Base-by-base conservation (phyloP, 139 green algal genomes). In the Closterium sp. region DNA sequence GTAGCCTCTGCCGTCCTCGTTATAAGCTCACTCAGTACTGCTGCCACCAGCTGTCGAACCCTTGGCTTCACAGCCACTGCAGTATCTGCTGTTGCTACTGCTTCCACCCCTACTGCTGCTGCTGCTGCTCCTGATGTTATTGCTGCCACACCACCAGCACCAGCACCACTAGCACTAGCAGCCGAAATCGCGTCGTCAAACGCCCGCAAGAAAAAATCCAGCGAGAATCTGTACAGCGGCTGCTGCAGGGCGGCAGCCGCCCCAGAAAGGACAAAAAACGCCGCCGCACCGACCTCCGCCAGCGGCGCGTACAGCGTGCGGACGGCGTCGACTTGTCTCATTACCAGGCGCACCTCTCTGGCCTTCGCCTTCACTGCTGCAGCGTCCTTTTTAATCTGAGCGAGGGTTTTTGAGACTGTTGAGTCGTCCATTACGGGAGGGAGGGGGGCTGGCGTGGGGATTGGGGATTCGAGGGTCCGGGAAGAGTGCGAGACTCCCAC, bases 261-360 rank as follows among this genome's bases (percentile, higher is more conserved):
- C 4, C 87, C 30, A 89, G 87, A 31, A 21, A 29, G 29, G 62
- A 79, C 62, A 13, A 62, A 45, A 32, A 62, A 89, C 10, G 30
- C 30, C 87, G 30, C 29, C 24, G 30, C 30, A 6, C 30, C 87
- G 29, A 32, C 87, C 31, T 38, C 27, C 30, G 29, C 87, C 29
- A 89, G 87, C 87, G 87, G 87, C n/a, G 29, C 27, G 87, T 89
- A 89, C 13, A 89, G 29, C 30, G 29, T 45, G 13, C 87, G 87
- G 30, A 45, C 87, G 17, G 29, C 87, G 24, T 89, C 87, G 11
- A 89, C 87, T 29, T 38, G 24, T 31, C 29, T n/a, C 87, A 89
- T 38, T n/a, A 89, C 29, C 62, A 27, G 62, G 13, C 62, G 62
- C 17, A 79, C 62, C 19, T 79, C 62, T 22, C 62, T 79, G 62